Base-by-base conservation (phyloP, 2,329 filamentous ascomycete genomes). In the Thelonectria blattea region DNA sequence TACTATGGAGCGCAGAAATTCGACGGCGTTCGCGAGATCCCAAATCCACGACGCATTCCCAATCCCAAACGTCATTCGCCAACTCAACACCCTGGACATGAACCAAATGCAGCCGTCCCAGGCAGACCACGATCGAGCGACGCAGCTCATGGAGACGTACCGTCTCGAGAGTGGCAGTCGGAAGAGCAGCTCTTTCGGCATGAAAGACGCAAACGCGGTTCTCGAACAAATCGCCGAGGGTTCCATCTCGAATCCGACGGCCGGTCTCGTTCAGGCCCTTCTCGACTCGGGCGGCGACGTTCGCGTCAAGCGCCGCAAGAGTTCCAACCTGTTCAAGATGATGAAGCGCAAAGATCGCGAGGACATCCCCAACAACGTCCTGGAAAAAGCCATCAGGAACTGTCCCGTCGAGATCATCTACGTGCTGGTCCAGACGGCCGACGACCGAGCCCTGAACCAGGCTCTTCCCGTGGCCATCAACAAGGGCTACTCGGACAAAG, bases 381-480 rank as follows among this genome's bases (percentile, higher is more conserved):
- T 61, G 12, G 24, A 30, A 11, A 49, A 58, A 24, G 54, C 59
- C 12, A 53, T 46, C 12, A 42, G 30, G 1, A 45, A 54, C 12
- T 61, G 53, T 12, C 46, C 59, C 2, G 27, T 20, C 11, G 54
- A 54, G 1, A 54, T 61, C 17, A 12, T 61, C 27, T 45, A 27
- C 27, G 18, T 61, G 30, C 17, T 62, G 18, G 58, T 49, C 20
- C 48, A 57, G 49, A 42, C 53, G 6, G 56, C 58, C 12, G 59
- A 64, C 7, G 32, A 47, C 17, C 48, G 37, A 18, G 11, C 48
- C 7, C n/a, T 51, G 20, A 59, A 56, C 11, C 49, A 64, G 24
- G 58, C 62, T 12, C 52, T 64, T 27, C 59, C 52, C 5, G 57
- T 56, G n/a, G 62, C 62, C 14, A 60, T 64, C 51, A 18, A 6